Conservation (phyloP, 176 grass and related monocot species). For the Oropetium thomaeum region DNA sequence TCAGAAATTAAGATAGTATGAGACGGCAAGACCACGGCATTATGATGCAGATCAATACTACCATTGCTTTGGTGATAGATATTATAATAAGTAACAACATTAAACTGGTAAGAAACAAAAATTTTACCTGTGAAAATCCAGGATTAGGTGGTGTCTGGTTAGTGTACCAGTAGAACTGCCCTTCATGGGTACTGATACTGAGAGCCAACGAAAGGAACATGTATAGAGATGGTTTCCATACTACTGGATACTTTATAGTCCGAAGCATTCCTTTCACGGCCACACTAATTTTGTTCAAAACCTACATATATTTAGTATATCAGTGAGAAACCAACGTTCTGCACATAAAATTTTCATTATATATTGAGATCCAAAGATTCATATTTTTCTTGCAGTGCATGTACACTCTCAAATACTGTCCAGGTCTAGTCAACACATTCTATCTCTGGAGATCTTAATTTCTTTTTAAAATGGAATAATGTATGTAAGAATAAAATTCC, state of each 20-base stretch:
- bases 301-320: slow-evolving; percentile 43
- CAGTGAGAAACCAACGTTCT: slow-evolving; percentile 9
- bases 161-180: slow-evolving; percentile 92
- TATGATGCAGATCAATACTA: slow-evolving; percentile 3
- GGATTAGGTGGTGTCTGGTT: slow-evolving; percentile 68
- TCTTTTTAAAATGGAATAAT: not conserved
- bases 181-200: slow-evolving; percentile 89
- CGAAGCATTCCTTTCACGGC: slow-evolving; percentile 67
- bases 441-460: not conserved
- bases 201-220: slow-evolving; percentile 80
- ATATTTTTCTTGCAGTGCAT: not conserved
- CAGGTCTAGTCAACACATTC: slow-evolving; percentile 2
- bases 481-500: slow-evolving; percentile 13
- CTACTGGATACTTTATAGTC: slow-evolving; percentile 64
- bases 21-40: not conserved
- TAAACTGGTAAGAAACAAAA: slow-evolving; percentile 27
- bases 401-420: not conserved
- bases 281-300: slow-evolving; percentile 46
- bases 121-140: slow-evolving; percentile 77
- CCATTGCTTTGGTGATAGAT: not conserved
- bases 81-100: slow-evolving; percentile 20
- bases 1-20: not conserved
- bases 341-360: not conserved
- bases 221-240: slow-evolving; percentile 89
- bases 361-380: not conserved